These are phyloP conservation scores for Triticum urartu DNA, from an alignment of 176 grass and related monocot species.

Conservation along the genomic window DNA sequence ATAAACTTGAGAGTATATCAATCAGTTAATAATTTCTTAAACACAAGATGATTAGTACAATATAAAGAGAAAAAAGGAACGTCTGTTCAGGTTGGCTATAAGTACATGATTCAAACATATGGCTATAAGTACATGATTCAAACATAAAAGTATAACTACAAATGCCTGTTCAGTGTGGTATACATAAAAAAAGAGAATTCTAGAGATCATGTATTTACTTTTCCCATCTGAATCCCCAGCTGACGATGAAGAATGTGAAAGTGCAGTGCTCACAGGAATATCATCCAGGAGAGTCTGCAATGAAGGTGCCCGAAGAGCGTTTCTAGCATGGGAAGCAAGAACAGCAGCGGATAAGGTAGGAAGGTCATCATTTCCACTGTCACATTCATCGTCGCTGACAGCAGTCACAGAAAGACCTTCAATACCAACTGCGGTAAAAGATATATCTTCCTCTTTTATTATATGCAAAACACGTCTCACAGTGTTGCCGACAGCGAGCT, in stretches of 20 bases:
- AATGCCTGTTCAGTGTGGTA: background rate
- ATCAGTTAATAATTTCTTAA: background rate
- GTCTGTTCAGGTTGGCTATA: background rate
- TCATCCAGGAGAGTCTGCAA: conserved; percentile 95
- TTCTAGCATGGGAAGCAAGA: conserved; percentile 93
- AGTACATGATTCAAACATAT: no score
- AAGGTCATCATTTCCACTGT: conserved; percentile 55
- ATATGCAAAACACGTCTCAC: conserved; percentile 94
- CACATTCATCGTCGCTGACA: conserved; percentile 76
- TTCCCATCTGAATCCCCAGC: conserved; percentile 86
- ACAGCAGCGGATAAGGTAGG: conserved; percentile 72
- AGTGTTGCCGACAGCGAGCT: conserved; percentile 94
- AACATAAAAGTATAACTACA: background rate
- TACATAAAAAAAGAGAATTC: conserved; percentile 6
- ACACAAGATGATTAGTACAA: background rate
- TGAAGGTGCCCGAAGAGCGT: conserved; percentile 81
- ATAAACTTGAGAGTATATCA: conserved; percentile 18
- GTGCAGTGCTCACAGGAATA: conserved; percentile 55
- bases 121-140: background rate
- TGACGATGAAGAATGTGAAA: conserved; percentile 53
- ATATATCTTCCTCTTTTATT: conserved; percentile 93
- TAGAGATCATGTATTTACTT: conserved; percentile 71
- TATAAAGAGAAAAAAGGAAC: background rate
- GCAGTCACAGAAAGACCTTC: conserved; percentile 67
- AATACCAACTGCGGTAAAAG: conserved; percentile 61